Conservation (phyloP, 2,329 filamentous ascomycete species). For the Leptodontidium sp. region DNA sequence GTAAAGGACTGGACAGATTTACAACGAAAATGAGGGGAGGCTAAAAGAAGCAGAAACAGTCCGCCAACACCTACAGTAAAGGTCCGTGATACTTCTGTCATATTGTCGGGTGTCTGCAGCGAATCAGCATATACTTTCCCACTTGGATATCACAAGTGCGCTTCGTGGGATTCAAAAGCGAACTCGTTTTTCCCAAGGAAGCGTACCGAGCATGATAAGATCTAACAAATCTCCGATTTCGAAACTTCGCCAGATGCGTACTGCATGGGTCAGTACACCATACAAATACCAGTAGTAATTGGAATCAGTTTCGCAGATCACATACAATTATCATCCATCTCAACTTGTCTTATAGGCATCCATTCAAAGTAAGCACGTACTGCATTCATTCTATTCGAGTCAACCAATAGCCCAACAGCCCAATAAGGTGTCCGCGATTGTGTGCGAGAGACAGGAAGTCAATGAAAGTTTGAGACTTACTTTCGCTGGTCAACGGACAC, state of each 20-base stretch:
- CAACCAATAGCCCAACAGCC: neutral
- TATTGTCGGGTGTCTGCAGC: constrained; percentile 61
- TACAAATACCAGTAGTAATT: constrained; percentile 29
- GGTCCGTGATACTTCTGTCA: constrained; percentile 69
- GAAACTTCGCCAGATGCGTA: constrained; percentile 74
- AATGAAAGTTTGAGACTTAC: constrained; percentile 29
- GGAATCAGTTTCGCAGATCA: neutral
- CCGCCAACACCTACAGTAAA: constrained; percentile 49
- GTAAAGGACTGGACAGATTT: neutral
- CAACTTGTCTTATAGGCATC: constrained; percentile 61
- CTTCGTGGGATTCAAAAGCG: neutral
- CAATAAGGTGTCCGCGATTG: neutral
- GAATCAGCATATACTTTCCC: neutral
- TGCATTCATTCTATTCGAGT: constrained; percentile 62
- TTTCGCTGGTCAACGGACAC: constrained; percentile 77
- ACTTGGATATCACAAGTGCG: neutral
- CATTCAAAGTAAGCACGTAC: constrained; percentile 76
- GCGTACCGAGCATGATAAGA: constrained; percentile 71
- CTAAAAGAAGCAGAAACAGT: neutral
- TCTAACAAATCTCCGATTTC: constrained; percentile 71
- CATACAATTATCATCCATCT: constrained; percentile 67
- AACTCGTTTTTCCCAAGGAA: neutral
- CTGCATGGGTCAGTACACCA: neutral
- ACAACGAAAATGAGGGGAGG: neutral
- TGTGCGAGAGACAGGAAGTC: neutral